These are phyloP conservation scores for Acanthamoeba divionensis DNA, from an alignment of 208 protist species.

Conservation along the genomic window DNA sequence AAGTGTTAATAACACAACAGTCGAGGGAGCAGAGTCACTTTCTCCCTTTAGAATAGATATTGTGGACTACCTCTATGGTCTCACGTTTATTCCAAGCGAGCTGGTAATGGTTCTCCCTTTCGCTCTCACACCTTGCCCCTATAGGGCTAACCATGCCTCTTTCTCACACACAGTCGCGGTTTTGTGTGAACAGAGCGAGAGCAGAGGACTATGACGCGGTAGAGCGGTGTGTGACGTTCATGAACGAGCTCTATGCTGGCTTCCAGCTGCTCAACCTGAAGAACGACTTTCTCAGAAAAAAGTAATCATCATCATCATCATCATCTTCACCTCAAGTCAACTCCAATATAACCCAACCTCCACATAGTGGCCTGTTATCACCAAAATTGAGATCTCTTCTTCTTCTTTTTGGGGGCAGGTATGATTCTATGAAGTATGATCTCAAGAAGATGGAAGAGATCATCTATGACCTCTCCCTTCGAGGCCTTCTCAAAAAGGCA, in stretches of 20 bases:
- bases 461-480: slow-evolving; percentile 8
- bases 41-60: slow-evolving; percentile 24
- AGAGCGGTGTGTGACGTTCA: neutral
- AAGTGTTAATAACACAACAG: neutral
- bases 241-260: slow-evolving; percentile 53
- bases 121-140: neutral
- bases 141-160: neutral
- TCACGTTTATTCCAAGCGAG: neutral
- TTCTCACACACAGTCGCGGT: neutral
- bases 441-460: slow-evolving; percentile 21
- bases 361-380: too few species aligned
- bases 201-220: slow-evolving; percentile 24
- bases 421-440: slow-evolving; percentile 54
- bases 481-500: slow-evolving; percentile 13
- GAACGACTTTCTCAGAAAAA: slow-evolving; percentile 50
- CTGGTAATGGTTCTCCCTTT: neutral
- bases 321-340: neutral
- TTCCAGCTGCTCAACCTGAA: slow-evolving; percentile 56
- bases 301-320: neutral
- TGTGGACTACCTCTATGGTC: slow-evolving; percentile 36
- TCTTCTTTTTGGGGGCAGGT: neutral
- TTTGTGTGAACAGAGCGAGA: slow-evolving; percentile 43
- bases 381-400: neutral
- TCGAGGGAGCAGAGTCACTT: neutral
- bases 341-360: too few species aligned